Conservation (phyloP, 371 early-diverging fungal genomes). For the Mortierella sp. region DNA sequence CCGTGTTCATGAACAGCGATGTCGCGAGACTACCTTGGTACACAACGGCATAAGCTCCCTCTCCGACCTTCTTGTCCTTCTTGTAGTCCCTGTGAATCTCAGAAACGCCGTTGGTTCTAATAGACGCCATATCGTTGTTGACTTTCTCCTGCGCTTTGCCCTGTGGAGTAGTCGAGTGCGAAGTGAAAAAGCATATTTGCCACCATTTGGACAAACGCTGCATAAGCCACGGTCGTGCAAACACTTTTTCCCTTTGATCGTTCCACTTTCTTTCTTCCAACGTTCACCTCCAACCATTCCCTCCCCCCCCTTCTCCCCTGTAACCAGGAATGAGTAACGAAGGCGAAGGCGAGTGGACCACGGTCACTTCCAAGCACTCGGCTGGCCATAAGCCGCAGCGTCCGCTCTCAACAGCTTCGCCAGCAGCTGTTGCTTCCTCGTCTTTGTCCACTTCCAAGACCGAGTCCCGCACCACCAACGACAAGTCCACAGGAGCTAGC, state of each 20-base stretch:
- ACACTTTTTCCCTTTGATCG: background rate
- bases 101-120: conserved; percentile 52
- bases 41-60: conserved; percentile 96
- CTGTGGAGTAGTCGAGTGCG: background rate
- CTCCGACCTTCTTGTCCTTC: conserved; percentile 90
- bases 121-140: conserved; percentile 24
- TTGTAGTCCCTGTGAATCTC: conserved; percentile 75
- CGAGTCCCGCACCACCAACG: conserved; percentile 21
- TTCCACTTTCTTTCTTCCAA: background rate
- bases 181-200: conserved; percentile 4
- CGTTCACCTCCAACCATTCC: background rate
- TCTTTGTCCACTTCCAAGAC: conserved; percentile 19
- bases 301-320: background rate
- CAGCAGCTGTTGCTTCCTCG: conserved; percentile 9
- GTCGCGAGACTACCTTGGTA: conserved; percentile 71
- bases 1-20: background rate
- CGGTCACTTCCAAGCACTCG: conserved; percentile 51
- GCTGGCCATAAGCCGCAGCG: conserved; percentile 40
- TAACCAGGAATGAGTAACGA: conserved; percentile 42
- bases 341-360: conserved; percentile 31
- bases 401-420: conserved; percentile 18
- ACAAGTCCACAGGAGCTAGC: conserved; percentile 12
- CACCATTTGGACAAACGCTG: conserved; percentile 11
- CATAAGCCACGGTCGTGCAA: background rate
- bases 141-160: background rate